Base-by-base conservation (phyloP, 2,329 filamentous ascomycete species). In the Ceratocystis harringtonii region DNA sequence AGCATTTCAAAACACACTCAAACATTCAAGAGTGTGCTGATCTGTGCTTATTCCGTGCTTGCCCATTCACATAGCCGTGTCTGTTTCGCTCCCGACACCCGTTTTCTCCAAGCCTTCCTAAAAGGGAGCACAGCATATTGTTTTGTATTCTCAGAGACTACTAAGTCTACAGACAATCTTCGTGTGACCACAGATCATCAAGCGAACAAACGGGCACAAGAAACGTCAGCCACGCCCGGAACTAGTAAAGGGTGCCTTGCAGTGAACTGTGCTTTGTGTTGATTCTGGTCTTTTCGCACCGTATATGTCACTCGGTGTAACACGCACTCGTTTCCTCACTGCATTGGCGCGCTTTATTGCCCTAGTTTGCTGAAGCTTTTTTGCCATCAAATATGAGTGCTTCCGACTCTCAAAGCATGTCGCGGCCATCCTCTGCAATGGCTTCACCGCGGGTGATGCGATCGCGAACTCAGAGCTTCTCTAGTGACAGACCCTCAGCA, bases 401-500 rank as follows among this genome's bases (percentile, higher is more conserved):
- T 41, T 30, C 63, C 43, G 66, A 67, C 32, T 10, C 65, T 30
- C 61, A 64, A 30, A 65, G n/a, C 52, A 64, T 65, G 71, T 75
- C 74, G 66, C 72, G 72, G 66, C 74, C 74, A 68, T 68, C 72
- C 25, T 75, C 75, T 48, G 73, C 70, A 67, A 69, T 73, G 66
- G 67, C 71, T 52, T 74, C 75, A 57, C 73, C 70, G 32, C 72
- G 73, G 63, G 72, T 71, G 57, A 71, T 72, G 68, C 73, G 75
- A 69, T 82, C 82, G 44, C 77, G 82, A 70, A 79, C 80, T 15
- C 81, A 81, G 69, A 89, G 86, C 74, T 80, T 88, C 69, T 89
- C 85, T 68, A 89, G 87, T 77, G 87, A 90, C 74, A 78, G 83
- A 68, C 83, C 85, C 28, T 89, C 87, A 5, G 78, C 81, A 68